Evolutionary conservation across 1,139 yeast species (phyloP), one percentile per base, ranked within the genome.

Genomic region (Candida gigantensis): DNA sequence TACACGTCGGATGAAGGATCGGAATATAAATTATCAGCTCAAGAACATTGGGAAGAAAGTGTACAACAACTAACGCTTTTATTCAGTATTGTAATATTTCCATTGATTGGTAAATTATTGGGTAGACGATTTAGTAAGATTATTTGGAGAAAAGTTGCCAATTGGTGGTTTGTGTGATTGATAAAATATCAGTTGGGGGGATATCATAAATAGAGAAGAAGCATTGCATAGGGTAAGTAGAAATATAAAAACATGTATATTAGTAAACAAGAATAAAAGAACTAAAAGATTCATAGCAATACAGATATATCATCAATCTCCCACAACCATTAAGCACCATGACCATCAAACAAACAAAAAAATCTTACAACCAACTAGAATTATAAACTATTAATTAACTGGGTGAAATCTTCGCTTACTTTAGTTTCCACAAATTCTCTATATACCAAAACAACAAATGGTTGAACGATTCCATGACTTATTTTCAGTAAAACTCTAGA

Each of bases 11-110:
- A 42, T 8, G 38, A 42, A 25, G 50, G 8, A 30, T 41, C 29
- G 34, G 42, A 46, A 12, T 47, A 45, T 28, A 53, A 50, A 16
- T 43, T 60, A 29, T 43, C 58, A 3, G 86, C 88, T 1, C 89
- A 84, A 53, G 73, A 77, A 45, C 89, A 85, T 50, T 85, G 94
- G 94, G 92, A 85, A 37, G 90, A 83, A 51, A 81, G 86, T 34
- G 51, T 85, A 41, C 63, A 66, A 30, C 92, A 84, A 52, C 55
- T 86, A 34, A 74, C 74, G 29, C 73, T 71, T 9, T 65, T 86
- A 29, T 58, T 82, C 14, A 72, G 75, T 36, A 62, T 78, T 42
- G 77, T 85, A 11, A 51, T 85, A 30, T 65, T 84, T 35, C 95
- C 95, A 0, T 58, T 84, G 43, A 53, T 82, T 5, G 95, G 95